Evolutionary conservation across 148 eudicot genomes (phyloP), one percentile per base, ranked within the genome.

Genomic region (Rhododendron ovatum): DNA sequence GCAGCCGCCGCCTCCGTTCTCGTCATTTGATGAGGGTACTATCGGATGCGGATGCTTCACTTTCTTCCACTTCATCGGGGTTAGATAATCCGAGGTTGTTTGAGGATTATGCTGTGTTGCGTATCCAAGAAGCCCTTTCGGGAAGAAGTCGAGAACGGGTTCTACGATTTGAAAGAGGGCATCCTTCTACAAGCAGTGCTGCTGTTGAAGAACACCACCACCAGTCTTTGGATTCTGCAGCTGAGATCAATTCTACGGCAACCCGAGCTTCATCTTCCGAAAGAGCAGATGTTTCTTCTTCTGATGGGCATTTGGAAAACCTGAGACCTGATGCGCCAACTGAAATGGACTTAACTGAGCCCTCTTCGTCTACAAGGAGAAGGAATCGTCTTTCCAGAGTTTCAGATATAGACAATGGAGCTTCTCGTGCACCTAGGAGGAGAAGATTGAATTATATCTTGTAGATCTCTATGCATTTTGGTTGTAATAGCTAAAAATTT

Each of bases 41-140:
- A 48, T 90, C 94, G 7, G 91, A 92, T 74, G 87, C 84, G 84
- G 91, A 92, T 86, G 90, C 88, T 77, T 87, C 92, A 53, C 91
- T 87, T 83, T 87, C 90, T 88, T 84, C 91, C 59, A 89, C 89
- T 41, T 91, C 92, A 4, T 88, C 91, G 33, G 93, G 87, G 41
- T 73, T 90, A 41, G 87, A 83, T 83, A 89, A 85, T 88, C 86
- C 92, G 53, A 86, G 92, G 82, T 83, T 86, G 39, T 90, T 90
- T 65, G 92, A 90, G 18, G 89, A 91, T 65, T 59, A 71, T 71
- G 76, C 89, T 53, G 91, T 88, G 84, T 43, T 89, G 7, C 86
- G 82, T 76, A 84, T 88, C 77, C 50, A 83, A 33, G 80, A 84
- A 14, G 76, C 86, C 37, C 20, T 85, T 51, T 73, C 78, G 43